A percentile compares a stretch with the other conserved stretches of the same genome.
Conservation (phyloP, 495 filamentous ascomycete genomes). For the Sphaerosporella brunnea region DNA sequence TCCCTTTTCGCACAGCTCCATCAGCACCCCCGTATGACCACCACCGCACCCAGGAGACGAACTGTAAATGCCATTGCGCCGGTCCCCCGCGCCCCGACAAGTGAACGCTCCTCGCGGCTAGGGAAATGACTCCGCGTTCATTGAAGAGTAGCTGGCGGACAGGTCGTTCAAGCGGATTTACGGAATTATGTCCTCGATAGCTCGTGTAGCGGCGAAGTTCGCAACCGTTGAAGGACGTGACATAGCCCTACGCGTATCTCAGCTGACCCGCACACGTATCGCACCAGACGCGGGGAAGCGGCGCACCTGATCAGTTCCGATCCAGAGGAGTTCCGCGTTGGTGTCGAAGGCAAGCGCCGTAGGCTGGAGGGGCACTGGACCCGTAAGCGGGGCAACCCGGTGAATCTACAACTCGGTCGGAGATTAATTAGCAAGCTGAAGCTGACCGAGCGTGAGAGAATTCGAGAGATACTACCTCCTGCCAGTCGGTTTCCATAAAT, state of each 20-base stretch:
- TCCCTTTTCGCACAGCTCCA: slow-evolving; percentile 30
- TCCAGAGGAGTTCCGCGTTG: slow-evolving; percentile 75
- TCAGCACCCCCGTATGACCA: slow-evolving; percentile 5
- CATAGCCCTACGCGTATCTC: slow-evolving; percentile 28
- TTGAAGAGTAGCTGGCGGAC: slow-evolving; percentile 29
- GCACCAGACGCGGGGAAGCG: no score
- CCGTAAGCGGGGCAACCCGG: slow-evolving; percentile 18
- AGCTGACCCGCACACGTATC: slow-evolving; percentile 38
- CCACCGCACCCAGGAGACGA: slow-evolving; percentile 5
- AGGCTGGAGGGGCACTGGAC: slow-evolving; percentile 8
- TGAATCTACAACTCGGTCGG: slow-evolving; percentile 10
- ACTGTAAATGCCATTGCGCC: slow-evolving; percentile 70
- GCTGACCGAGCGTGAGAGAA: background rate
- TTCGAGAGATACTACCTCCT: slow-evolving; percentile 15
- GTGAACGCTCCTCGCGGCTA: slow-evolving; percentile 37
- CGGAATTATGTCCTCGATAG: slow-evolving; percentile 22
- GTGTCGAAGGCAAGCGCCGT: slow-evolving; percentile 58
- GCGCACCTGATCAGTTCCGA: slow-evolving; percentile 64
- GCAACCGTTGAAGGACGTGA: slow-evolving; percentile 67
- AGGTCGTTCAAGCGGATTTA: slow-evolving; percentile 13
- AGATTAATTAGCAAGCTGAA: background rate
- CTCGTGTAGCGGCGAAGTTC: slow-evolving; percentile 55
- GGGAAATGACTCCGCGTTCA: slow-evolving; percentile 32
- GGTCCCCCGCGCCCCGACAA: slow-evolving; percentile 64
- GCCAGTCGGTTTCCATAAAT: slow-evolving; percentile 26